Evolutionary conservation across 805 yeast genomes (phyloP).

Genomic region (Schwanniomyces sp.): DNA sequence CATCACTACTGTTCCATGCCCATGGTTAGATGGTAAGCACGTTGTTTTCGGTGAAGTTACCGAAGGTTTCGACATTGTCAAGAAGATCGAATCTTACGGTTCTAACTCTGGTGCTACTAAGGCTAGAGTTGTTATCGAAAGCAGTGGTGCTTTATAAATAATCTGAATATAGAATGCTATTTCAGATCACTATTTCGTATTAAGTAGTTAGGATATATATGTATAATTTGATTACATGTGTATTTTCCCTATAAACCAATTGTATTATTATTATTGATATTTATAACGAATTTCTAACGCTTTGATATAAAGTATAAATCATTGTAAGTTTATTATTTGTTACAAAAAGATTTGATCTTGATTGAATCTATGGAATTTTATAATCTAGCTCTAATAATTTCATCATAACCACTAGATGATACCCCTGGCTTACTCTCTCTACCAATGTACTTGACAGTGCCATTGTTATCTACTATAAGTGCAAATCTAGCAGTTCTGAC

Average conservation of each 20-base stretch:
- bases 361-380: conserved; percentile 11
- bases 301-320: no score
- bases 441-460: conserved; percentile 34
- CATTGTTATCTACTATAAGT: conserved; percentile 27
- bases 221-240: neutral
- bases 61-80: conserved; percentile 61
- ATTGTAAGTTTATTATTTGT: no score
- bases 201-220: neutral
- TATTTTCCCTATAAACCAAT: neutral
- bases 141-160: conserved; percentile 52
- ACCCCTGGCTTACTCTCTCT: conserved; percentile 33
- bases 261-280: neutral
- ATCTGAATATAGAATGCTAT: neutral
- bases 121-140: conserved; percentile 63
- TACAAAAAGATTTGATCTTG: no score
- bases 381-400: conserved; percentile 36
- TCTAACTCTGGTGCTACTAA: conserved; percentile 65
- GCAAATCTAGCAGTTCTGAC: conserved; percentile 43
- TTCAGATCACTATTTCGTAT: neutral
- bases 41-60: conserved; percentile 77
- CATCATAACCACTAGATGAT: conserved; percentile 35
- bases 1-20: conserved; percentile 76
- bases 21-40: conserved; percentile 79
- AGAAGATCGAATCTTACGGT: conserved; percentile 64
- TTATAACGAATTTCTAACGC: no score